These are phyloP conservation scores for California macrophylla DNA, from an alignment of 441 rosid species.

Conservation along the genomic window DNA sequence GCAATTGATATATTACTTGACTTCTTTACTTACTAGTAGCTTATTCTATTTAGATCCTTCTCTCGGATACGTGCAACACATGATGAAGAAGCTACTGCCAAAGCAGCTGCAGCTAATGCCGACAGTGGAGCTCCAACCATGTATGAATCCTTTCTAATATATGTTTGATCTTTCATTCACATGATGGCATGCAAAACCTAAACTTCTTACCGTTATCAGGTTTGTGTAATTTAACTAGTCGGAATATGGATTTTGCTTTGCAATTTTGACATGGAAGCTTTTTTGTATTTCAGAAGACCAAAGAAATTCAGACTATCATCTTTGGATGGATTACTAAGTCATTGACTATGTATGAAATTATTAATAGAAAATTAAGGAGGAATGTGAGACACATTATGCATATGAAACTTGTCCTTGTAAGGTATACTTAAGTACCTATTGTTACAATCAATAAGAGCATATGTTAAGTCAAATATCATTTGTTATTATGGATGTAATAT, in stretches of 20 bases:
- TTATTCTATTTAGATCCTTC: conserved; percentile 34
- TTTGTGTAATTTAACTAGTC: background rate
- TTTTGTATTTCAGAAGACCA: background rate
- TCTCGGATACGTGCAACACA: conserved; percentile 37
- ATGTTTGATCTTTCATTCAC: conserved; percentile 16
- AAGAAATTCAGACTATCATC: background rate
- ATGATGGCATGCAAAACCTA: background rate
- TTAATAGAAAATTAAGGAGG: background rate
- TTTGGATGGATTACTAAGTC: background rate
- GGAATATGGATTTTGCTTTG: background rate
- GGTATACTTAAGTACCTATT: background rate
- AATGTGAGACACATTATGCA: background rate
- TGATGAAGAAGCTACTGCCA: conserved; percentile 68
- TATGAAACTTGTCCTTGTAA: background rate
- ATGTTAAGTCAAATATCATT: background rate
- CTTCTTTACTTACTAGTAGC: conserved; percentile 1
- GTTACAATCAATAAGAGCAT: background rate
- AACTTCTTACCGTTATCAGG: background rate
- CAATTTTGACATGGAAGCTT: background rate
- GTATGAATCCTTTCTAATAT: conserved; percentile 31
- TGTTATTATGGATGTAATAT: background rate
- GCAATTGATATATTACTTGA: background rate
- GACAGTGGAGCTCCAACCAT: conserved; percentile 72
- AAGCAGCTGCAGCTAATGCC: conserved; percentile 49
- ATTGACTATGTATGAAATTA: background rate